Conservation (phyloP, 2,329 filamentous ascomycete species). For the Amylocarpus encephaloides region DNA sequence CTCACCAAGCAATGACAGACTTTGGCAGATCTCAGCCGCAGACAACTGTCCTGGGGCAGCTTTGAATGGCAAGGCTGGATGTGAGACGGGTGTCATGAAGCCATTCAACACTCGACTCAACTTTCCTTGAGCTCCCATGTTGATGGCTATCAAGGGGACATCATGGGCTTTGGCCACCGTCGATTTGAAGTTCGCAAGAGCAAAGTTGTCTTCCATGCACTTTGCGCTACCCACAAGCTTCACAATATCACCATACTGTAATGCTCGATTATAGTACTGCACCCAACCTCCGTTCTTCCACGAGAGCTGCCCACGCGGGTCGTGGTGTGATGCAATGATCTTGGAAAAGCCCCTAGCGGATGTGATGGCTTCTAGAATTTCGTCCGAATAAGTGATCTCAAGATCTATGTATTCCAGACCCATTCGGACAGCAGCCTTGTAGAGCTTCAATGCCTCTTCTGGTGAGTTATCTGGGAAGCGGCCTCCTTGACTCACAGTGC, state of each 20-base stretch:
- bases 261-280: conserved; percentile 78
- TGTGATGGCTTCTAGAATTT: conserved; percentile 63
- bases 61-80: conserved; percentile 82
- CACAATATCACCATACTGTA: conserved; percentile 87
- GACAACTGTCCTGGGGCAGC: conserved; percentile 92
- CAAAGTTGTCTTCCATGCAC: conserved; percentile 77
- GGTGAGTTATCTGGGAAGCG: conserved; percentile 73
- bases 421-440: conserved; percentile 70
- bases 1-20: conserved; percentile 71
- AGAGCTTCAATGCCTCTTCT: conserved; percentile 67
- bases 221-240: conserved; percentile 84
- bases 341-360: conserved; percentile 63
- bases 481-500: conserved; percentile 80
- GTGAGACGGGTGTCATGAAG: conserved; percentile 92
- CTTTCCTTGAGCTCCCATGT: conserved; percentile 86
- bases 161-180: conserved; percentile 67
- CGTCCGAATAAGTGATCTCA: conserved; percentile 77
- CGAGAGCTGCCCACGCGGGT: conserved; percentile 69
- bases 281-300: conserved; percentile 96
- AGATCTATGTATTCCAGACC: conserved; percentile 91
- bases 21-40: conserved; percentile 77
- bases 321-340: conserved; percentile 94
- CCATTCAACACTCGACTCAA: conserved; percentile 83
- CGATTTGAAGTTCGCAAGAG: conserved; percentile 72
- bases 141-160: conserved; percentile 86